A percentile compares a stretch with the other conserved stretches of the same genome.
Evolutionary conservation across 768 basidiomycete genomes (phyloP).

Genomic region (Tricholoma furcatifolium): DNA sequence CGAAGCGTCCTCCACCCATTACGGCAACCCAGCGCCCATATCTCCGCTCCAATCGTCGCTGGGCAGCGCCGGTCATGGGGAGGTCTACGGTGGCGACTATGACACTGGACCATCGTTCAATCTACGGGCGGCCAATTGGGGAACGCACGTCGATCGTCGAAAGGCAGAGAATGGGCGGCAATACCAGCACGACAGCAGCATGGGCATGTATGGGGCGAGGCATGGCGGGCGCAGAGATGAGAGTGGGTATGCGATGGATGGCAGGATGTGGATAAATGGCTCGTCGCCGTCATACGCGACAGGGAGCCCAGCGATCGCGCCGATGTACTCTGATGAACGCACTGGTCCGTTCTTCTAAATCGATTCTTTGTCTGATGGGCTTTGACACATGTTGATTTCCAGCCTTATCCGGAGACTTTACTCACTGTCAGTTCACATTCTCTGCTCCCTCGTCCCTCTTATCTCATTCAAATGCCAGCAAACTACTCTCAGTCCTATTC

Average conservation of each 20-base stretch:
- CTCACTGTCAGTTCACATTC: slow-evolving; percentile 31
- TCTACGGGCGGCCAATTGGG: slow-evolving; percentile 66
- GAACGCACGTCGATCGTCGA: slow-evolving; percentile 24
- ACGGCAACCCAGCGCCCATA: slow-evolving; percentile 19
- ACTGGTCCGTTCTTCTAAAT: slow-evolving; percentile 39
- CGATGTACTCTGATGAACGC: slow-evolving; percentile 59
- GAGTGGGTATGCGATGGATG: slow-evolving; percentile 16
- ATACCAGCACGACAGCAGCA: slow-evolving; percentile 21
- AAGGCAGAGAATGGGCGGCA: slow-evolving; percentile 18
- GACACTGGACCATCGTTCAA: slow-evolving; percentile 38
- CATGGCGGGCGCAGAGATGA: slow-evolving; percentile 26
- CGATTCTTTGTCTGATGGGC: slow-evolving; percentile 8
- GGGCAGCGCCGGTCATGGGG: neutral
- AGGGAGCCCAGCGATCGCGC: slow-evolving; percentile 39
- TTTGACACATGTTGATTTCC: slow-evolving; percentile 10
- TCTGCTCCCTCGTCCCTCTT: neutral
- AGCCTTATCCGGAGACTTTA: slow-evolving; percentile 45
- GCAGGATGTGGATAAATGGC: slow-evolving; percentile 25
- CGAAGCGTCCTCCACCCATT: slow-evolving; percentile 28
- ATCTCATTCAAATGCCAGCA: slow-evolving; percentile 8
- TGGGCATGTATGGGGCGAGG: slow-evolving; percentile 25
- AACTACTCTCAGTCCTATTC: slow-evolving; percentile 27
- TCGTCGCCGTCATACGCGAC: slow-evolving; percentile 37
- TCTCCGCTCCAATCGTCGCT: slow-evolving; percentile 19
- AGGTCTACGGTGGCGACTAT: slow-evolving; percentile 24